Conservation (phyloP, 2,329 filamentous ascomycete species). For the Alternaria sp. region DNA sequence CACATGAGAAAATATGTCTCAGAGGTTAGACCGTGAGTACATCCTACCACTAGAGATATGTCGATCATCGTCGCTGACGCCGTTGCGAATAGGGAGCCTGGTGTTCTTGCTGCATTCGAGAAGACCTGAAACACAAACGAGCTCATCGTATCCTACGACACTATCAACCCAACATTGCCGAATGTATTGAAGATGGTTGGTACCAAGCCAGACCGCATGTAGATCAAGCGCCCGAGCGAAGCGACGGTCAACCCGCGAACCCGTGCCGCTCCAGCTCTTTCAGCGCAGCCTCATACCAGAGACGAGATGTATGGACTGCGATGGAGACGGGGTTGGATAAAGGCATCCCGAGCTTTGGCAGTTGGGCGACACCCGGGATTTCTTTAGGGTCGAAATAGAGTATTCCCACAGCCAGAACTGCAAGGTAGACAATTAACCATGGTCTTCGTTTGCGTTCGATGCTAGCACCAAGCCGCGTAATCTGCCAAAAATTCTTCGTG, state of each 20-base stretch:
- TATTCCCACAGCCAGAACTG: constrained; percentile 22
- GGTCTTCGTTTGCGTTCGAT: constrained; percentile 15
- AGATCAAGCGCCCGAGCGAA: constrained; percentile 54
- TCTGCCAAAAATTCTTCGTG: constrained; percentile 22
- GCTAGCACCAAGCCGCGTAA: constrained; percentile 9
- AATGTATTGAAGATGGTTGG: constrained; percentile 48
- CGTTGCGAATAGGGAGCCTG: constrained; percentile 44
- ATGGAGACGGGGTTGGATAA: constrained; percentile 8
- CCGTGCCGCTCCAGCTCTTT: constrained; percentile 19
- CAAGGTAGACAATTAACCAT: constrained; percentile 20
- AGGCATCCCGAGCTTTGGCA: constrained; percentile 17
- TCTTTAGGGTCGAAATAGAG: constrained; percentile 18
- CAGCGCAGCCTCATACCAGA: constrained; percentile 25
- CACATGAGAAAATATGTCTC: constrained; percentile 58
- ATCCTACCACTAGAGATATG: neutral
- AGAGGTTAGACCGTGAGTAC: constrained; percentile 50
- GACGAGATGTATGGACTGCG: constrained; percentile 17
- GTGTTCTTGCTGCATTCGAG: constrained; percentile 53
- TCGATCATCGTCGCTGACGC: neutral
- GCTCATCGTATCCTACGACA: constrained; percentile 45
- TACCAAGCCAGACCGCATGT: constrained; percentile 53
- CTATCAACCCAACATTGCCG: constrained; percentile 57
- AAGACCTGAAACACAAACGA: constrained; percentile 54
- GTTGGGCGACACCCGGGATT: constrained; percentile 9
- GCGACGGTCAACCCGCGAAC: constrained; percentile 12